phyloP scores from a whole-genome alignment of 129 eudicot genomes.

The Flaveria sonorensis region DNA sequence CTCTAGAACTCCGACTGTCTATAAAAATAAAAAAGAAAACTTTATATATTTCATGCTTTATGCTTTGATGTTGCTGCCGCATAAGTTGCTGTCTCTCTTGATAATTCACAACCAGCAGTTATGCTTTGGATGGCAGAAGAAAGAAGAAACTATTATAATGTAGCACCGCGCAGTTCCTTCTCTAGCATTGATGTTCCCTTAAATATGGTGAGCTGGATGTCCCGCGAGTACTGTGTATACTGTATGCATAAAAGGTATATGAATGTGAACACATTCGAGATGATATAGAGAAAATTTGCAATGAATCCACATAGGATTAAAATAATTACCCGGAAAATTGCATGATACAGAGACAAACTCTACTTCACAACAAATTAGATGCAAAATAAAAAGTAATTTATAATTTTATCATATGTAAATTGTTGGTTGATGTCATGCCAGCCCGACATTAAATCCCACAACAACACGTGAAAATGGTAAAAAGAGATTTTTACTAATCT shows the following conservation, averaged over 20 bases:
- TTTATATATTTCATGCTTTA: slow-evolving; percentile 22
- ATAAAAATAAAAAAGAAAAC: slow-evolving; percentile 16
- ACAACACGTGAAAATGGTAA: background rate
- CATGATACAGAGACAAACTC: too few species aligned
- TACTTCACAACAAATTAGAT: background rate
- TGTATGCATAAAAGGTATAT: slow-evolving; percentile 23
- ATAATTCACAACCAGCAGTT: slow-evolving; percentile 22
- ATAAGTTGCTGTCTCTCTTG: background rate
- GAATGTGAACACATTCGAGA: background rate
- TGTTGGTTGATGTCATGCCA: too few species aligned
- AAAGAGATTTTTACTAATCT: background rate
- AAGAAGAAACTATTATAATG: slow-evolving; percentile 24
- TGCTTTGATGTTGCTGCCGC: background rate
- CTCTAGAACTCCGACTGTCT: slow-evolving; percentile 15
- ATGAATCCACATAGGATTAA: background rate
- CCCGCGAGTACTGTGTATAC: slow-evolving; percentile 64
- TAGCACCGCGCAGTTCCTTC: slow-evolving; percentile 51
- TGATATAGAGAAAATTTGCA: too few species aligned
- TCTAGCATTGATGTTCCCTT: slow-evolving; percentile 88
- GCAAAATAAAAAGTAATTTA: background rate
- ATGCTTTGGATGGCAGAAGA: slow-evolving; percentile 14
- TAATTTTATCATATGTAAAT: too few species aligned
- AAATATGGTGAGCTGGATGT: slow-evolving; percentile 70
- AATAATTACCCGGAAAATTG: too few species aligned
- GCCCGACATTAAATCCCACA: too few species aligned